Percentiles rank a stretch among this genome's conserved stretches.
Evolutionary conservation across 1,139 yeast species (phyloP).

Genomic region (Candida pseudoviswanathii): DNA sequence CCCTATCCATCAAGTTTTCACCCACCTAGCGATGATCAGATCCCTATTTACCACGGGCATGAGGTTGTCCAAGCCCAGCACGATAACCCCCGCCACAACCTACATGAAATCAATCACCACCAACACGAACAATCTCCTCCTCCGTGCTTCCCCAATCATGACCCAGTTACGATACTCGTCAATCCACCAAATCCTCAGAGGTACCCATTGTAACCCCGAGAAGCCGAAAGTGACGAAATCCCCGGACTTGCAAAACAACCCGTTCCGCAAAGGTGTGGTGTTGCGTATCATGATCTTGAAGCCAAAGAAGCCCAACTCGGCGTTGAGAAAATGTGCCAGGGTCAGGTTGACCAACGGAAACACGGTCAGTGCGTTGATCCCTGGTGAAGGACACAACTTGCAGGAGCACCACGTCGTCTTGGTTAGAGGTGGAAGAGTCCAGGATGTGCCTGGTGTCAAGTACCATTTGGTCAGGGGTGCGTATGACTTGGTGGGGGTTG

Average conservation of each 20-base stretch:
- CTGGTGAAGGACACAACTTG: conserved; percentile 98
- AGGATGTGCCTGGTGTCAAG: conserved; percentile 98
- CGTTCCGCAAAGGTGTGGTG: conserved; percentile 93
- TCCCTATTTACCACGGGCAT: conserved; percentile 11
- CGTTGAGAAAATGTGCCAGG: conserved; percentile 95
- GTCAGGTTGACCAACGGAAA: conserved; percentile 91
- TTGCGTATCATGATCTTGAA: conserved; percentile 90
- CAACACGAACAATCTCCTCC: conserved; percentile 5
- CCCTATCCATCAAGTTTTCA: too few species aligned
- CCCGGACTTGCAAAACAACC: conserved; percentile 80
- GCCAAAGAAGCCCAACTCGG: conserved; percentile 98
- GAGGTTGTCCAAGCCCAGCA: conserved; percentile 9
- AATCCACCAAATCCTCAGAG: conserved; percentile 70
- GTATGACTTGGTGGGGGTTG: conserved; percentile 92
- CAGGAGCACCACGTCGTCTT: conserved; percentile 97
- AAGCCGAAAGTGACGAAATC: conserved; percentile 54
- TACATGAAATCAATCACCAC: conserved; percentile 17
- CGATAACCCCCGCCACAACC: conserved; percentile 13
- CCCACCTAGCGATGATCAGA: conserved; percentile 12
- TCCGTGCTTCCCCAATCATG: not conserved
- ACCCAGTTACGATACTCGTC: conserved; percentile 60
- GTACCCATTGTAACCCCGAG: conserved; percentile 59
- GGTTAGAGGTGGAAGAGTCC: conserved; percentile 96
- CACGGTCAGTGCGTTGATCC: conserved; percentile 88
- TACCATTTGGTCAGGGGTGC: conserved; percentile 94